Evolutionary conservation across 2,329 filamentous ascomycete species (phyloP).

Genomic region (Pseudocercospora cruenta): DNA sequence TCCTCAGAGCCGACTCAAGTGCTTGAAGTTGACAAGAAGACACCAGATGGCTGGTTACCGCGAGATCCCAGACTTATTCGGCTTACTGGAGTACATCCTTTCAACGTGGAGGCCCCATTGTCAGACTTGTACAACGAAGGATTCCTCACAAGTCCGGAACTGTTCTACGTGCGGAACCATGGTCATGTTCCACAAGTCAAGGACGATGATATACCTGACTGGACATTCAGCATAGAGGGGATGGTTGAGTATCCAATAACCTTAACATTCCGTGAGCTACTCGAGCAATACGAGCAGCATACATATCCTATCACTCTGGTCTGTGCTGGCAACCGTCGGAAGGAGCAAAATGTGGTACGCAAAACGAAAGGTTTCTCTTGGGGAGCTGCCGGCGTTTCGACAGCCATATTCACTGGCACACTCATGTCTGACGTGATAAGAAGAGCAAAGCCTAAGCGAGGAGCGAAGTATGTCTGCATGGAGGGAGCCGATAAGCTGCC

Average conservation of each 20-base stretch:
- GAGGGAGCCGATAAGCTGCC: slow-evolving; percentile 85
- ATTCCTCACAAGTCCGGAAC: slow-evolving; percentile 81
- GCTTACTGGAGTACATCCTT: slow-evolving; percentile 85
- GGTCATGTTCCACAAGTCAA: slow-evolving; percentile 76
- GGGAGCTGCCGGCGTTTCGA: slow-evolving; percentile 85
- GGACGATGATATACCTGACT: slow-evolving; percentile 73
- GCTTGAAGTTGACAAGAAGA: slow-evolving; percentile 76
- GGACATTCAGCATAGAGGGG: slow-evolving; percentile 85
- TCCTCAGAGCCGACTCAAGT: slow-evolving; percentile 62
- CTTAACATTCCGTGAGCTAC: slow-evolving; percentile 71
- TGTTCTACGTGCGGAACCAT: slow-evolving; percentile 93
- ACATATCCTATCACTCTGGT: slow-evolving; percentile 88
- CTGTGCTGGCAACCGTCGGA: slow-evolving; percentile 87
- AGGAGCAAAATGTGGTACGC: slow-evolving; percentile 88
- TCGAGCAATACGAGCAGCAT: slow-evolving; percentile 75
- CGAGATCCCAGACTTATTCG: slow-evolving; percentile 81
- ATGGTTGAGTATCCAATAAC: slow-evolving; percentile 76
- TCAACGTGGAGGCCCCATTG: slow-evolving; percentile 85
- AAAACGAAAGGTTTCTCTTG: slow-evolving; percentile 95
- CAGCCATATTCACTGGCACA: slow-evolving; percentile 84
- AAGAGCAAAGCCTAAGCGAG: slow-evolving; percentile 67
- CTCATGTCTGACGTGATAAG: slow-evolving; percentile 72
- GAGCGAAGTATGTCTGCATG: slow-evolving; percentile 84
- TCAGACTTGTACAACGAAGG: slow-evolving; percentile 77
- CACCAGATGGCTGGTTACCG: slow-evolving; percentile 79